phyloP scores from a whole-genome alignment of 345 rosid species.

The Aquilaria sinensis region DNA sequence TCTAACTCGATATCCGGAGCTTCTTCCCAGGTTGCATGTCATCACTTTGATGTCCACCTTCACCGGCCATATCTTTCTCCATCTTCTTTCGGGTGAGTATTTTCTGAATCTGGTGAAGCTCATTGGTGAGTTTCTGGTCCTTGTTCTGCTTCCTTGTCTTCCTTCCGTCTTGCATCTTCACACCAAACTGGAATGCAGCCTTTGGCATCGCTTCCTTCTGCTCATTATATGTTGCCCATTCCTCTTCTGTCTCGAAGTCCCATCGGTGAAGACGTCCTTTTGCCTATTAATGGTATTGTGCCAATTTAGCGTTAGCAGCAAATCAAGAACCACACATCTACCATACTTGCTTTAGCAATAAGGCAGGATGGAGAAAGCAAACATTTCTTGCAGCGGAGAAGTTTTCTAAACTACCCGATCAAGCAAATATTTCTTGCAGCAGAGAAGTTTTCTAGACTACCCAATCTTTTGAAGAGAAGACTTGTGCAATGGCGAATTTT shows the following conservation, averaged over 20 bases:
- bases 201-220: slow-evolving; percentile 99
- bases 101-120: slow-evolving; percentile 85
- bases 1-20: slow-evolving; percentile 32
- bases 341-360: too few relatives aligned
- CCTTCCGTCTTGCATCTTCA: slow-evolving; percentile 98
- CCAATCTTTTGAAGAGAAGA: too few relatives aligned
- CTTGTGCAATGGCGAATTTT: not conserved
- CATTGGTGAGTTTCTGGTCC: slow-evolving; percentile 93
- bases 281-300: slow-evolving; percentile 43
- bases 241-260: slow-evolving; percentile 99
- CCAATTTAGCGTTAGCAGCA: not conserved
- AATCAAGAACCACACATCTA: not conserved
- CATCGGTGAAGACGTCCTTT: slow-evolving; percentile 94
- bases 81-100: slow-evolving; percentile 83
- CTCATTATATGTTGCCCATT: slow-evolving; percentile 94
- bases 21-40: slow-evolving; percentile 46
- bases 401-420: too few relatives aligned
- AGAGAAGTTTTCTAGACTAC: too few relatives aligned
- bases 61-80: slow-evolving; percentile 54
- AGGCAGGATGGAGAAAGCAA: too few relatives aligned
- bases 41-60: slow-evolving; percentile 47
- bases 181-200: slow-evolving; percentile 98
- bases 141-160: slow-evolving; percentile 91
- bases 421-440: too few relatives aligned
- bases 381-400: too few relatives aligned